These are phyloP conservation scores for Phaseolus lunatus DNA, from an alignment of 306 rosid species.

Conservation along the genomic window DNA sequence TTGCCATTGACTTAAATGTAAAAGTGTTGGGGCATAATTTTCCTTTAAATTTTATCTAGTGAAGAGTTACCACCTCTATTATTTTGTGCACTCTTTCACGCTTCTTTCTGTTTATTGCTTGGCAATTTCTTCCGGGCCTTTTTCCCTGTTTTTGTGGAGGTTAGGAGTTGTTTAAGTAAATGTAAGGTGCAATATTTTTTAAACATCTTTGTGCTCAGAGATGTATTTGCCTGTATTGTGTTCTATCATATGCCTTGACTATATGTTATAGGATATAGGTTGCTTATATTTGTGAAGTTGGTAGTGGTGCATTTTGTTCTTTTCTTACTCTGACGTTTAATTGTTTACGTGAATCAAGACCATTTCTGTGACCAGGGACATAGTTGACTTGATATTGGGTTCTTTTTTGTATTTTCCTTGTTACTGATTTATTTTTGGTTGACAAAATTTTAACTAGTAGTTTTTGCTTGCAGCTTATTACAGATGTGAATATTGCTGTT, in stretches of 20 bases:
- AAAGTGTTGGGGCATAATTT: background rate
- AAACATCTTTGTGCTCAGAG: conserved; percentile 2
- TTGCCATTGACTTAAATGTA: background rate
- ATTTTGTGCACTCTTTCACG: conserved; percentile 19
- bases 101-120: background rate
- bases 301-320: background rate
- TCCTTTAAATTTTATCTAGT: conserved; percentile 6
- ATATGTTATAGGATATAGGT: background rate
- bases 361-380: background rate
- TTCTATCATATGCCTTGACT: background rate
- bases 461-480: conserved; percentile 76
- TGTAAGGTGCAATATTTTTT: background rate
- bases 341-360: background rate
- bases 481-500: conserved; percentile 99
- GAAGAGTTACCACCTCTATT: background rate
- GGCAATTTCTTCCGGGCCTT: background rate
- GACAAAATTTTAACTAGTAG: conserved; percentile 21
- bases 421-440: conserved; percentile 10
- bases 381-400: background rate
- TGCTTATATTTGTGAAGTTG: background rate
- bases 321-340: conserved; percentile 7
- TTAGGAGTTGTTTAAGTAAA: conserved; percentile 8
- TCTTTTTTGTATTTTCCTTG: background rate
- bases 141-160: background rate
- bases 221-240: background rate